These are phyloP conservation scores for Kazachstania sp. DNA, from an alignment of 1,139 yeast species.

Conservation along the genomic window DNA sequence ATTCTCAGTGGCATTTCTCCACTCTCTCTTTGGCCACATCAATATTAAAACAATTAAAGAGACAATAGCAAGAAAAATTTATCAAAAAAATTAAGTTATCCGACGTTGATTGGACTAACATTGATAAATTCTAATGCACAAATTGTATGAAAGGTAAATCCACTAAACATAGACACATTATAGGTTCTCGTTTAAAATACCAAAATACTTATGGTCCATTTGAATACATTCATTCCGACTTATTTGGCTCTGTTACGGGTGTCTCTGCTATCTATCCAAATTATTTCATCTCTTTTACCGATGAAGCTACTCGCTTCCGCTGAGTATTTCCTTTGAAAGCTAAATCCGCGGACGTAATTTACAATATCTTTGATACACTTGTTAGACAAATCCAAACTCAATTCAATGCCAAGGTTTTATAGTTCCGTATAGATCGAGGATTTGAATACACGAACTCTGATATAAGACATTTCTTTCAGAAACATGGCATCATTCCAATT, in stretches of 20 bases:
- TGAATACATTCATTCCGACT: slow-evolving; percentile 8
- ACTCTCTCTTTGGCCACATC: slow-evolving; percentile 1
- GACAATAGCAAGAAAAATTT: neutral
- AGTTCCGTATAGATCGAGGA: slow-evolving; percentile 9
- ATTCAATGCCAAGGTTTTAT: slow-evolving; percentile 2
- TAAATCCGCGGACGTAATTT: neutral
- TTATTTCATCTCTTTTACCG: slow-evolving; percentile 8
- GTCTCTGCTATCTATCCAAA: neutral
- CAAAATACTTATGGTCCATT: slow-evolving; percentile 5
- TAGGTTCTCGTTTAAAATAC: slow-evolving; percentile 5
- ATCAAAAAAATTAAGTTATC: neutral
- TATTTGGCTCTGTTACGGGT: slow-evolving; percentile 9
- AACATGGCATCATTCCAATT: slow-evolving; percentile 6
- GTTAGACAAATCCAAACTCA: slow-evolving; percentile 4
- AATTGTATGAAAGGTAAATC: slow-evolving; percentile 8
- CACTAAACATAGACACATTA: slow-evolving; percentile 5
- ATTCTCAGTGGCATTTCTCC: neutral
- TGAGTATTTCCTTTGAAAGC: slow-evolving; percentile 6
- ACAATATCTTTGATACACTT: neutral
- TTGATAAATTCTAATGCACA: slow-evolving; percentile 6
- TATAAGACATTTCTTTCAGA: neutral
- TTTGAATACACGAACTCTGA: slow-evolving; percentile 7
- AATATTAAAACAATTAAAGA: neutral
- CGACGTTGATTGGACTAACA: slow-evolving; percentile 2
- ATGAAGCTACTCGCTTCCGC: slow-evolving; percentile 6